Evolutionary conservation across 768 basidiomycete genomes (phyloP).

Genomic region (Rhodotorula kratochvilovae): DNA sequence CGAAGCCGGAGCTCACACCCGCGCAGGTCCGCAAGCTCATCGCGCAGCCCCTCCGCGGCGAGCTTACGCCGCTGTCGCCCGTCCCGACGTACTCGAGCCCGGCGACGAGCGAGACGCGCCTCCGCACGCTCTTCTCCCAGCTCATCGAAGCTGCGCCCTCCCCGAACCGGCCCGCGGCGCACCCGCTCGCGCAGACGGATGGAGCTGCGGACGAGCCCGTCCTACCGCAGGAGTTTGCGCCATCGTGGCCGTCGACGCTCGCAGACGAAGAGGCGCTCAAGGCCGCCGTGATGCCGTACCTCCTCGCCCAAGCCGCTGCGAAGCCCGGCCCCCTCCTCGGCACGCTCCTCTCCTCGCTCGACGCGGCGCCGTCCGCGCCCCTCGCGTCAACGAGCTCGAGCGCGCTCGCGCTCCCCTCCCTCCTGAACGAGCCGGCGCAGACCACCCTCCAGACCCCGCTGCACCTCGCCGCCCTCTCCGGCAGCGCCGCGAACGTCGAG

Average conservation of each 20-base stretch:
- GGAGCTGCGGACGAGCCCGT: not conserved
- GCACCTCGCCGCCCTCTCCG: constrained; percentile 45
- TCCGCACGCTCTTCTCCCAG: constrained; percentile 37
- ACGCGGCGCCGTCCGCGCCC: not conserved
- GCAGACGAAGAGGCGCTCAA: constrained; percentile 30
- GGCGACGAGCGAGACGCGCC: constrained; percentile 4
- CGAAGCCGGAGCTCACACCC: constrained; percentile 69
- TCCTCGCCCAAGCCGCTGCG: constrained; percentile 36
- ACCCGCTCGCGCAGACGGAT: not conserved
- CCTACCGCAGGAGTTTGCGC: constrained; percentile 19
- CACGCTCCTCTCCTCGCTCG: constrained; percentile 13
- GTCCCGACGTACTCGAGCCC: constrained; percentile 47
- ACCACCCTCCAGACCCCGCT: constrained; percentile 41
- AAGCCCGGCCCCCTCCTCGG: constrained; percentile 21
- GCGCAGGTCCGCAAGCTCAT: constrained; percentile 70
- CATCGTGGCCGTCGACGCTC: constrained; percentile 32
- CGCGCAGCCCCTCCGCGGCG: constrained; percentile 74
- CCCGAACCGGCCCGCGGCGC: not conserved
- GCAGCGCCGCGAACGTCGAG: constrained; percentile 31
- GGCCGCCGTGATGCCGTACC: constrained; percentile 35
- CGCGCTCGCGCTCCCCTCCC: constrained; percentile 10
- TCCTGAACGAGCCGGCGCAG: constrained; percentile 37
- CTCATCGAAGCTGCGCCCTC: constrained; percentile 30
- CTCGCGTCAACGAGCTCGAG: not conserved
- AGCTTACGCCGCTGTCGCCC: constrained; percentile 62